Evolutionary conservation across 1,284 basidiomycete species (phyloP), one percentile per base, ranked within the genome.

Genomic region (Volvariella surrecta): DNA sequence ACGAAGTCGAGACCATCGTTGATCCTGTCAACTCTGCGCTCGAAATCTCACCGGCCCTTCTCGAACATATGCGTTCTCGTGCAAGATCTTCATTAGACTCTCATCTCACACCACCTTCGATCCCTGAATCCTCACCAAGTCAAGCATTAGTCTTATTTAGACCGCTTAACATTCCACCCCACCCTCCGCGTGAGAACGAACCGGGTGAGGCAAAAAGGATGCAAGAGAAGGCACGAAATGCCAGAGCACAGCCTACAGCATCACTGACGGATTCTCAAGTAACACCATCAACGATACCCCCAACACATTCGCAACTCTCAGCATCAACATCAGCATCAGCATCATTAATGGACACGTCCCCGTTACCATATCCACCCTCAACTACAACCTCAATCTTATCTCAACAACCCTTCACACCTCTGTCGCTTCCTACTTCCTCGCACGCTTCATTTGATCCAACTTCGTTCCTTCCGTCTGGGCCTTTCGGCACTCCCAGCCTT

Each of bases 81-180:
- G 43, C 53, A 34, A 50, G 50, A 10, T 22, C 48, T 4, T 35
- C 44, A 37, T n/a, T 45, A 47, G 40, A 50, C 10, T 15, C 48
- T 22, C 40, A 20, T 24, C 41, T 40, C 20, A 54, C 44, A 16
- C 37, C 34, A 19, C 42, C 48, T 15, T 48, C 52, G 7, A 28
- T 28, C 24, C 24, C 24, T 28, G 24, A 28, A 28, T 28, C 24
- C 6, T 45, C 50, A 8, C 48, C 56, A 40, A 71, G 63, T 43
- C 72, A 70, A 51, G 79, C 80, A 1, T 68, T 83, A 16, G 70
- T 86, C 15, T 55, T 82, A 3, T 82, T 75, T 56, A 69, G 63
- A 46, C 71, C 80, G 1, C 24, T 28, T 11, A 28, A 28, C 6
- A 28, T 28, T 28, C 59, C 69, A 3, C 45, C 54, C 28, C 48